These are phyloP conservation scores for Calamus simplicifolius DNA, from an alignment of 176 grass and related monocot genomes.

Conservation along the genomic window DNA sequence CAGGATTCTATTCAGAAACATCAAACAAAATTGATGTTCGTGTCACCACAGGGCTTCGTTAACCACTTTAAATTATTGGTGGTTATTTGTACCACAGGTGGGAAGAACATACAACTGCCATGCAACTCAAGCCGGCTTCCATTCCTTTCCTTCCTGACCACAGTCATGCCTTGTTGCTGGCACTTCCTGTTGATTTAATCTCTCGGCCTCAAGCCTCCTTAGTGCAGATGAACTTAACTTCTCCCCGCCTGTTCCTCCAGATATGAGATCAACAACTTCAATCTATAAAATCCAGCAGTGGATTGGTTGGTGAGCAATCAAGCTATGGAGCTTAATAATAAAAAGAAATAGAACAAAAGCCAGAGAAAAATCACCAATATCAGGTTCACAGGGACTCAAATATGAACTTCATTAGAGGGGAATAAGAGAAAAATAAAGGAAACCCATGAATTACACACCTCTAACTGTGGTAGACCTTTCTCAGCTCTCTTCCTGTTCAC, in stretches of 20 bases:
- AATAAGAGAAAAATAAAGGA: not conserved
- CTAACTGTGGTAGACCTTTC: constrained; percentile 37
- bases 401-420: too few species aligned
- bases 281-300: constrained; percentile 23
- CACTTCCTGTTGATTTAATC: constrained; percentile 16
- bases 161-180: constrained; percentile 12
- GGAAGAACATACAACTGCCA: too few species aligned
- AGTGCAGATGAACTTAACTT: constrained; percentile 62
- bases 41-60: too few species aligned
- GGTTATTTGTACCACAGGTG: too few species aligned
- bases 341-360: not conserved
- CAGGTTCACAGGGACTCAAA: too few species aligned
- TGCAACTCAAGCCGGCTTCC: too few species aligned
- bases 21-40: too few species aligned
- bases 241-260: constrained; percentile 22
- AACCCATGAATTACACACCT: constrained; percentile 24
- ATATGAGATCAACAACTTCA: constrained; percentile 66
- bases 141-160: not conserved
- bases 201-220: constrained; percentile 41
- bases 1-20: too few species aligned
- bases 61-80: too few species aligned
- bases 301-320: not conserved
- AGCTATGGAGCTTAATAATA: constrained; percentile 6
- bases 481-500: constrained; percentile 57
- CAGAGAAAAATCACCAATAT: too few species aligned